Percentiles rank a stretch among this genome's conserved stretches.
Conservation (phyloP, 2,329 filamentous ascomycete species). For the Diaporthe aspalathi region DNA sequence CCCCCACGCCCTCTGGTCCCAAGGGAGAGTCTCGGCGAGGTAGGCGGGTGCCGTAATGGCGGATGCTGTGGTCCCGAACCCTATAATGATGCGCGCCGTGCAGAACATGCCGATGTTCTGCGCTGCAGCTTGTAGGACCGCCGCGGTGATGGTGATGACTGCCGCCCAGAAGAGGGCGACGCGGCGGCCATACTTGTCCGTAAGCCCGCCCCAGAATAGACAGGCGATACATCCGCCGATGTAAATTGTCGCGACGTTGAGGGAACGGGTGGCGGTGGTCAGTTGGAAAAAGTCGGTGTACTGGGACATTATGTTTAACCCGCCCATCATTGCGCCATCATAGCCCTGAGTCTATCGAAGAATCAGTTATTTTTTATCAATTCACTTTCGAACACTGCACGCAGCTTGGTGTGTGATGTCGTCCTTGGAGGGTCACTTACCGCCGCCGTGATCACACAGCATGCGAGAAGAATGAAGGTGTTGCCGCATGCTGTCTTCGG, state of each 20-base stretch:
- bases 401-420: not conserved
- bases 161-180: slow-evolving; percentile 55
- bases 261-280: slow-evolving; percentile 61
- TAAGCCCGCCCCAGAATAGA: slow-evolving; percentile 55
- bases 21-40: slow-evolving; percentile 61
- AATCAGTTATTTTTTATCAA: not conserved
- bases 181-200: slow-evolving; percentile 56
- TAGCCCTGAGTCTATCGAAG: slow-evolving; percentile 28
- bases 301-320: slow-evolving; percentile 67
- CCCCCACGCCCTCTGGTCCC: slow-evolving; percentile 56
- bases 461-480: slow-evolving; percentile 25
- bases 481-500: slow-evolving; percentile 16
- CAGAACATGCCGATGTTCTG: slow-evolving; percentile 65
- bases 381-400: not conserved
- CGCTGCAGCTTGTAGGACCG: slow-evolving; percentile 58
- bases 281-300: slow-evolving; percentile 68
- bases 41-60: slow-evolving; percentile 59
- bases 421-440: not conserved
- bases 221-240: slow-evolving; percentile 61
- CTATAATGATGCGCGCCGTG: slow-evolving; percentile 58
- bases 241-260: slow-evolving; percentile 66
- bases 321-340: slow-evolving; percentile 42
- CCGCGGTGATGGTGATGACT: slow-evolving; percentile 55
- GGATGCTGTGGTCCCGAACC: slow-evolving; percentile 56
- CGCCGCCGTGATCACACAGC: slow-evolving; percentile 31